A percentile compares a stretch with the other conserved stretches of the same genome.
Conservation (phyloP, 169 alveolate species). For the Nephromyces sp. region DNA sequence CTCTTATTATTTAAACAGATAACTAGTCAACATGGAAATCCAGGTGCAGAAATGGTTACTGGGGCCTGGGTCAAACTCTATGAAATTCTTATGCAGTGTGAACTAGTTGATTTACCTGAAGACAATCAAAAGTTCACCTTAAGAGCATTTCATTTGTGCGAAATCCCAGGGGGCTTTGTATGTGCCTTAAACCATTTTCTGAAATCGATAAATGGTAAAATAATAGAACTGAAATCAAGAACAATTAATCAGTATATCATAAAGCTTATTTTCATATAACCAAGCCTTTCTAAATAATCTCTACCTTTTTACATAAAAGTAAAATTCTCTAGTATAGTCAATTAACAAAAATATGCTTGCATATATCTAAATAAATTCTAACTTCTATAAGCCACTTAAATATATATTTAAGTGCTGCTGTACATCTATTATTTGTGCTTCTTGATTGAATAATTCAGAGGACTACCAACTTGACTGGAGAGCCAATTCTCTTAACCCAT, state of each 20-base stretch:
- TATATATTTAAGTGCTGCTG: neutral
- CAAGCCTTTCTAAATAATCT: no score
- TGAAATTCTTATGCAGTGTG: slow-evolving; percentile 20
- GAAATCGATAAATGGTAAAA: slow-evolving; percentile 31
- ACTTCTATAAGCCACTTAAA: neutral
- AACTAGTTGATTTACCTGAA: neutral
- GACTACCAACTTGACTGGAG: slow-evolving; percentile 32
- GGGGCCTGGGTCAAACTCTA: slow-evolving; percentile 37
- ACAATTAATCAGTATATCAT: no score
- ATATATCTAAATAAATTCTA: no score
- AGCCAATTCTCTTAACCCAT: slow-evolving; percentile 48
- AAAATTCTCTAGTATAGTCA: no score
- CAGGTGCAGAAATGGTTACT: slow-evolving; percentile 33
- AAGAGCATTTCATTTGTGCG: slow-evolving; percentile 54
- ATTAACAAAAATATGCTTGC: no score
- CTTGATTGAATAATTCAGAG: slow-evolving; percentile 5
- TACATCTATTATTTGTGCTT: no score
- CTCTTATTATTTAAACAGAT: no score
- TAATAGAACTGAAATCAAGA: neutral
- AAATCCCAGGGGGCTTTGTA: slow-evolving; percentile 59
- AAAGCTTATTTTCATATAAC: no score
- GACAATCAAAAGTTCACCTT: neutral
- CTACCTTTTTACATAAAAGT: no score
- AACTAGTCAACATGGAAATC: no score
- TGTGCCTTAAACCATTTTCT: slow-evolving; percentile 51